phyloP scores from a whole-genome alignment of 352 stramenopile species.

The Thalassiosira mediterranea region DNA sequence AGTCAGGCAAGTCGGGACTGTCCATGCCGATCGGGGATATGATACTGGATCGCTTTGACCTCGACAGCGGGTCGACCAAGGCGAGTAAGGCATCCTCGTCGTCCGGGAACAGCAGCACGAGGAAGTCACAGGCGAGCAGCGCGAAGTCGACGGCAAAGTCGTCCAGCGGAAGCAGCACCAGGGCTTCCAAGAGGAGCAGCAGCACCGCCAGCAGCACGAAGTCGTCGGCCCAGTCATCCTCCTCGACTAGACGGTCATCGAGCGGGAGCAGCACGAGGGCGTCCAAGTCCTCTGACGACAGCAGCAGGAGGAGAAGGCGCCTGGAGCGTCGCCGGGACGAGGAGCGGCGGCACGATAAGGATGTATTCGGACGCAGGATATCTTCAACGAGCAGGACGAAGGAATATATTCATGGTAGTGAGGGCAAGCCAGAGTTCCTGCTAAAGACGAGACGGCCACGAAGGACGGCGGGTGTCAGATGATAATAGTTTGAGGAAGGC shows the following conservation, averaged over 20 bases:
- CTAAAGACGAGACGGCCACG: too few species aligned
- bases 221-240: neutral
- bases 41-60: constrained; percentile 23
- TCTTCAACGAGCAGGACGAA: too few species aligned
- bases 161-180: neutral
- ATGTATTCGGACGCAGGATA: constrained; percentile 32
- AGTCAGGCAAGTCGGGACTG: constrained; percentile 16
- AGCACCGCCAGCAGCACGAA: neutral
- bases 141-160: neutral
- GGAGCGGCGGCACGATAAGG: neutral
- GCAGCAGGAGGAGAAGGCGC: neutral
- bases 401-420: too few species aligned
- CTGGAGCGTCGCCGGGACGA: neutral
- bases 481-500: too few species aligned
- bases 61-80: constrained; percentile 3
- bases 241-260: neutral
- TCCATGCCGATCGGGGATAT: constrained; percentile 20
- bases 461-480: too few species aligned
- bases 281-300: neutral
- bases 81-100: neutral
- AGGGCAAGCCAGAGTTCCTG: too few species aligned
- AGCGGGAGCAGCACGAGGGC: neutral
- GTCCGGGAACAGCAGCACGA: neutral
- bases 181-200: neutral
- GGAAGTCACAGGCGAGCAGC: neutral